phyloP scores from a whole-genome alignment of 2,329 filamentous ascomycete genomes.

The Fusarium pseudonygamai region DNA sequence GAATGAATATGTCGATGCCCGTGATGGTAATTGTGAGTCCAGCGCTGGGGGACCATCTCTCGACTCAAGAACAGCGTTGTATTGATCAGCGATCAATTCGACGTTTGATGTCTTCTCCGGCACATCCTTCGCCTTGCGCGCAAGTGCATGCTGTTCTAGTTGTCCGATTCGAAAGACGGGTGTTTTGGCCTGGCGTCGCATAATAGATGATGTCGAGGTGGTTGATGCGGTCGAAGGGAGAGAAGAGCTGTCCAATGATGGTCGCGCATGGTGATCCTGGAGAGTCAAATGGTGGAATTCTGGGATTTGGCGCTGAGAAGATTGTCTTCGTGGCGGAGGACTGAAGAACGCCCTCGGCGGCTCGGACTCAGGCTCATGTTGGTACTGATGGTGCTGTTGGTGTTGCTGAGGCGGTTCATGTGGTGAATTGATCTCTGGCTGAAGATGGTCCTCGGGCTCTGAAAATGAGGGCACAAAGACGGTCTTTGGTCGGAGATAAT shows the following conservation, averaged over 20 bases:
- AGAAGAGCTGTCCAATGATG: conserved; percentile 41
- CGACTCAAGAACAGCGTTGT: conserved; percentile 56
- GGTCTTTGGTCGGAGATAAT: conserved; percentile 41
- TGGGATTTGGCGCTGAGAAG: conserved; percentile 36
- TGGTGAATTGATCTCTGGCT: conserved; percentile 5
- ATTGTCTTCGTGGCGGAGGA: conserved; percentile 21
- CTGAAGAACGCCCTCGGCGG: conserved; percentile 27
- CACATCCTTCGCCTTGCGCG: conserved; percentile 32
- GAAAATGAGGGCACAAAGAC: conserved; percentile 28
- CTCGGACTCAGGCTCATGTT: neutral
- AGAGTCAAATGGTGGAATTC: conserved; percentile 41
- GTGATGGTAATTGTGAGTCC: conserved; percentile 42
- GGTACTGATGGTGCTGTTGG: neutral
- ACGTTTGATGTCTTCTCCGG: conserved; percentile 53
- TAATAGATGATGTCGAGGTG: conserved; percentile 44
- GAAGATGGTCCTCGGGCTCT: conserved; percentile 25
- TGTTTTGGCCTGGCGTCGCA: conserved; percentile 61
- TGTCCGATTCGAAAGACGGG: conserved; percentile 61
- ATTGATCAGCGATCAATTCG: conserved; percentile 62
- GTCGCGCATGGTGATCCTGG: conserved; percentile 29
- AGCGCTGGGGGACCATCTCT: conserved; percentile 48
- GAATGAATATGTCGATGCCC: conserved; percentile 10
- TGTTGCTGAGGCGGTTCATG: neutral
- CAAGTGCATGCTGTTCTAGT: conserved; percentile 50
- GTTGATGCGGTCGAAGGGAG: conserved; percentile 50